phyloP scores from a whole-genome alignment of 768 basidiomycete genomes.

The Paxillus ammoniavirescens region DNA sequence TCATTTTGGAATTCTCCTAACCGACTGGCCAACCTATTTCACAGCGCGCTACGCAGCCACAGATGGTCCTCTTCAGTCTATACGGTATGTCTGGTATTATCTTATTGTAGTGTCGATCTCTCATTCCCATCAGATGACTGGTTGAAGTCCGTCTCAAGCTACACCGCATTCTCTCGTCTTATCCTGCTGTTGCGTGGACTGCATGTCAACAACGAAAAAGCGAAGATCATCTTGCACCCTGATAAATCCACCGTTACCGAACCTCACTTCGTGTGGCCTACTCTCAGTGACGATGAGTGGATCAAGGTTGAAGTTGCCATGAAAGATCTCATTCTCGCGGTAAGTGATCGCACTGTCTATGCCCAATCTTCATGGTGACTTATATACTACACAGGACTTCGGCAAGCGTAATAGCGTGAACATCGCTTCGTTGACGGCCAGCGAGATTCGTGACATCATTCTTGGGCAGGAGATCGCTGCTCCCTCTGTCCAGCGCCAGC shows the following conservation, averaged over 20 bases:
- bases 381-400: conserved; percentile 64
- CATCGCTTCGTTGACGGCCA: conserved; percentile 93
- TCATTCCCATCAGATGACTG: conserved; percentile 71
- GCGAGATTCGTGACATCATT: conserved; percentile 97
- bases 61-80: conserved; percentile 98
- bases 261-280: conserved; percentile 97
- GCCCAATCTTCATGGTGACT: conserved; percentile 7
- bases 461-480: conserved; percentile 98
- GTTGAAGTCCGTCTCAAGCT: conserved; percentile 98
- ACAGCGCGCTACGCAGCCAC: conserved; percentile 93
- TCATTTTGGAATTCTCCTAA: neutral
- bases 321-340: conserved; percentile 93
- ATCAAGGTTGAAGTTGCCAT: conserved; percentile 99
- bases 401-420: conserved; percentile 99
- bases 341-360: conserved; percentile 32
- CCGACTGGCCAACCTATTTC: conserved; percentile 1
- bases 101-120: conserved; percentile 2
- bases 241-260: conserved; percentile 97
- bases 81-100: conserved; percentile 54
- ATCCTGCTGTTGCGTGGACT: conserved; percentile 96
- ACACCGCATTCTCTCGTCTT: conserved; percentile 97
- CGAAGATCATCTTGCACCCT: conserved; percentile 96
- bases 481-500: conserved; percentile 93
- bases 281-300: conserved; percentile 92
- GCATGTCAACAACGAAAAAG: conserved; percentile 99